Evolutionary conservation across 495 filamentous ascomycete genomes (phyloP).

Genomic region (Penicillium longicatenatum): DNA sequence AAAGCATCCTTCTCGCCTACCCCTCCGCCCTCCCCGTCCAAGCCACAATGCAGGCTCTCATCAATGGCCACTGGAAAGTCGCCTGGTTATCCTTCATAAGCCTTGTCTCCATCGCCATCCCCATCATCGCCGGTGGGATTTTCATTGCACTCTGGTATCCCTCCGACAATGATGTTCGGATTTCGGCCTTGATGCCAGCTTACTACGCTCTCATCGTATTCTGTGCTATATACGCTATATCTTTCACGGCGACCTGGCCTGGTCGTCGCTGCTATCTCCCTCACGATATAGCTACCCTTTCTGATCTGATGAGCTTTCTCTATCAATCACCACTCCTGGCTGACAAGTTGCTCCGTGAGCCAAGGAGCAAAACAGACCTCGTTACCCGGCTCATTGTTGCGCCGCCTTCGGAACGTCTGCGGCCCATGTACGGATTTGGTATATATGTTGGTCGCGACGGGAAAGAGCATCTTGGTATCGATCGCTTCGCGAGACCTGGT

Average conservation of each 20-base stretch:
- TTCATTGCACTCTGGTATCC: conserved; percentile 77
- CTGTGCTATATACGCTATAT: conserved; percentile 66
- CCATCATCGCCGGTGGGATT: conserved; percentile 74
- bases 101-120: conserved; percentile 63
- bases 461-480: conserved; percentile 66
- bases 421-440: conserved; percentile 62
- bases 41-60: conserved; percentile 59
- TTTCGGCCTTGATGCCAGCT: conserved; percentile 68
- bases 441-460: conserved; percentile 62
- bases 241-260: conserved; percentile 60
- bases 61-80: conserved; percentile 69
- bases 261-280: conserved; percentile 61
- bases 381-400: conserved; percentile 60
- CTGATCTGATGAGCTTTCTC: conserved; percentile 76
- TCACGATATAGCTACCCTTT: conserved; percentile 68
- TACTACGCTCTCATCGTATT: conserved; percentile 68
- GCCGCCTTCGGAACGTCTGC: conserved; percentile 47
- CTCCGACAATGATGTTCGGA: conserved; percentile 54
- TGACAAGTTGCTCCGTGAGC: conserved; percentile 65
- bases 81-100: conserved; percentile 69
- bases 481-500: conserved; percentile 55
- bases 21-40: conserved; percentile 63
- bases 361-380: conserved; percentile 60
- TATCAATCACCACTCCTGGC: conserved; percentile 67
- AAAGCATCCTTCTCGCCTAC: conserved; percentile 76